These are phyloP conservation scores for Ceratobasidium sp. DNA, from an alignment of 1,284 basidiomycete genomes.

Conservation along the genomic window DNA sequence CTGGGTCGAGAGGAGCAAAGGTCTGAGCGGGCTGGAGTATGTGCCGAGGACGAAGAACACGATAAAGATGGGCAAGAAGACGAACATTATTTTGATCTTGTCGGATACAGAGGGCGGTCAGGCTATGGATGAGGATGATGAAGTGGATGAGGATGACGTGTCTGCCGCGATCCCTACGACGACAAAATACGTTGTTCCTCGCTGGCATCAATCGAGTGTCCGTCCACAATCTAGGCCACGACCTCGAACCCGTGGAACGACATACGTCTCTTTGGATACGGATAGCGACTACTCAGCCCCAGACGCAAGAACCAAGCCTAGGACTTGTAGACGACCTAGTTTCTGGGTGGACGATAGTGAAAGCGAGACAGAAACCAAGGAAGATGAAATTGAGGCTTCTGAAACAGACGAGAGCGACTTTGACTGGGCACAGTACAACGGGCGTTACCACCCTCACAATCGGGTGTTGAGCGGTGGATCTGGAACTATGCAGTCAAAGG, in stretches of 20 bases:
- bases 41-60: background rate
- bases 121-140: background rate
- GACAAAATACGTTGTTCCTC: background rate
- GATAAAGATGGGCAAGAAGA: constrained; percentile 9
- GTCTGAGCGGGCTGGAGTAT: background rate
- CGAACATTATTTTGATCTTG: constrained; percentile 21
- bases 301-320: background rate
- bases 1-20: constrained; percentile 30
- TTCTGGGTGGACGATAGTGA: constrained; percentile 7
- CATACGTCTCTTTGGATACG: constrained; percentile 10
- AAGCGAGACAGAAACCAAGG: constrained; percentile 2
- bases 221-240: background rate
- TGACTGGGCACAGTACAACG: constrained; percentile 41
- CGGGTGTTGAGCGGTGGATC: background rate
- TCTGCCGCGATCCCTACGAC: constrained; percentile 27
- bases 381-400: background rate
- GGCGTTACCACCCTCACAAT: constrained; percentile 39
- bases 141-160: constrained; percentile 9
- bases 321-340: background rate
- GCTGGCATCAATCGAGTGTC: background rate
- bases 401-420: constrained; percentile 40
- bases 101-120: constrained; percentile 38
- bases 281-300: background rate
- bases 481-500: background rate
- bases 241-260: background rate